Evolutionary conservation across 2,329 filamentous ascomycete genomes (phyloP), one percentile per base, ranked within the genome.

Genomic region (Penicillium sclerotiorum): DNA sequence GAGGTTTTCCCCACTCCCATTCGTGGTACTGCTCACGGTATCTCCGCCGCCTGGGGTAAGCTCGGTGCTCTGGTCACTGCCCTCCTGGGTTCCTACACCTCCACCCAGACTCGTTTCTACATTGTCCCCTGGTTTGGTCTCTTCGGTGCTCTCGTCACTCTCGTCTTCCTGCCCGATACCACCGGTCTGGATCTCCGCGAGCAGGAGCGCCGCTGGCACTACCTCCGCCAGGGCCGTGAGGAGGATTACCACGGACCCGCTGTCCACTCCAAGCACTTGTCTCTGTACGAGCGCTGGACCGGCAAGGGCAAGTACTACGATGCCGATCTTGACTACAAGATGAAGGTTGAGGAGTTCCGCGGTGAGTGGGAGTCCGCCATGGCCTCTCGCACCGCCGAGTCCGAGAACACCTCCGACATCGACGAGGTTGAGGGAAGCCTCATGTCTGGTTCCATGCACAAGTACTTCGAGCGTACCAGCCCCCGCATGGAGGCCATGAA

Each of bases 81-180:
- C 1, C 83, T 97, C 3, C 37, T 55, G 28, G 47, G 52, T 11
- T 49, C 55, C 80, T 96, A 96, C 80, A 95, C 96, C 72, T 81
- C 83, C 70, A 86, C 83, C 2, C 84, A 86, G 69, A 86, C 81
- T 53, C 94, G 93, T 71, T 96, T 96, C 78, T 86, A 91, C 71
- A 85, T 96, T 44, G 90, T 96, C 1, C 90, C 92, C 18, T 96
- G 92, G 92, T 96, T 95, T 70, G 93, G 92, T 68, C 87, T 96
- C 7, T 85, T 79, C 17, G 93, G 93, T 60, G 89, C 94, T 76
- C 60, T 96, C 20, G 71, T 96, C 51, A 96, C 91, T 38, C 86
- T 76, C 60, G 59, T 95, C 62, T 96, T 90, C 80, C 85, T 96
- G 21, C 93, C 93, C 17, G 93, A 96, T 70, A 97, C 93, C 63